Evolutionary conservation across 192 early-diverging fungal genomes (phyloP).

Genomic region (Spinellus fusiger): DNA sequence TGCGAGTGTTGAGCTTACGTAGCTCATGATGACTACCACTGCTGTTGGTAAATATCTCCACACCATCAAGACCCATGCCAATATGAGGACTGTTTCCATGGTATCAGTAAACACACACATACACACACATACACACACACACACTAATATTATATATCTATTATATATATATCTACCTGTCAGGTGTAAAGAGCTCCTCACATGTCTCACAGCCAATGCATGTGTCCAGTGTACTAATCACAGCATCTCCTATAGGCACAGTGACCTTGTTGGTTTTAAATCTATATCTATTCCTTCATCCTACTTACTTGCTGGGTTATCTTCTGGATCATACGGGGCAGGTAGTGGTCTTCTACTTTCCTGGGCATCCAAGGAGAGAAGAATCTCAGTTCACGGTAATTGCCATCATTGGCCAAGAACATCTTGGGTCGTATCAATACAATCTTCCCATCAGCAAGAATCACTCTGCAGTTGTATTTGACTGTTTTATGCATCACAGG

Average conservation of each 20-base stretch:
- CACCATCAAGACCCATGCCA: conserved; percentile 86
- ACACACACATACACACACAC: background rate
- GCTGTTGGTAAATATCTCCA: conserved; percentile 95
- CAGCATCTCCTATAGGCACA: conserved; percentile 88
- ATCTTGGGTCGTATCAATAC: conserved; percentile 96
- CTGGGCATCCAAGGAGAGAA: conserved; percentile 78
- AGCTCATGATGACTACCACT: conserved; percentile 97
- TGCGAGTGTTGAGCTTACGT: conserved; percentile 77
- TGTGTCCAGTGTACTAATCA: conserved; percentile 78
- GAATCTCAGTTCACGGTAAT: conserved; percentile 95
- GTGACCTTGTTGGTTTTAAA: conserved; percentile 33
- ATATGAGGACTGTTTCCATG: conserved; percentile 77
- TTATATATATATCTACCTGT: conserved; percentile 43
- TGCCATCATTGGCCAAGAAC: conserved; percentile 94
- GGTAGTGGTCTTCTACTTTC: conserved; percentile 65
- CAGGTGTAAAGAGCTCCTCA: conserved; percentile 95
- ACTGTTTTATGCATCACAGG: conserved; percentile 86
- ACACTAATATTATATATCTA: background rate
- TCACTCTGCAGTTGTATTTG: conserved; percentile 96
- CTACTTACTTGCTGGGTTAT: conserved; percentile 65
- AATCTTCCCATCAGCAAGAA: conserved; percentile 75
- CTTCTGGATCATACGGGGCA: conserved; percentile 77
- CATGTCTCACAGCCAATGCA: conserved; percentile 92
- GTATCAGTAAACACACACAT: background rate
- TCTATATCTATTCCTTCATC: background rate